These are phyloP conservation scores for Hortaea sp. DNA, from an alignment of 2,329 filamentous ascomycete species.

Conservation along the genomic window DNA sequence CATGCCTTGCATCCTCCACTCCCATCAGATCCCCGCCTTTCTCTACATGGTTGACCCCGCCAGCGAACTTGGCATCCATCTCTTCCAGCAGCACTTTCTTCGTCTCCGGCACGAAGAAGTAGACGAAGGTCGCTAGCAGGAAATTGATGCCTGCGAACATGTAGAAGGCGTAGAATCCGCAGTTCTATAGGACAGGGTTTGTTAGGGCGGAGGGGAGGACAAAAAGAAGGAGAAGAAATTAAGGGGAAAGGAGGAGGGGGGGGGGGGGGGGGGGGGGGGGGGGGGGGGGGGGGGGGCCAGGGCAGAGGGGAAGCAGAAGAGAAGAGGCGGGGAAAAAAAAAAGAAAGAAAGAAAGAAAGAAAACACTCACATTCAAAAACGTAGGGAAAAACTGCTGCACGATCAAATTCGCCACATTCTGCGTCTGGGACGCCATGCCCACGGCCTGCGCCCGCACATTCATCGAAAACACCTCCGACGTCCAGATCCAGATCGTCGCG, in stretches of 20 bases:
- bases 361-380: slow-evolving; percentile 38
- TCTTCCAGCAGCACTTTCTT: slow-evolving; percentile 43
- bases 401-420: slow-evolving; percentile 55
- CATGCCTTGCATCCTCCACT: slow-evolving; percentile 26
- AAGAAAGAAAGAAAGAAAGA: too few relatives aligned
- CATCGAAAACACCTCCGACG: slow-evolving; percentile 59
- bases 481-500: slow-evolving; percentile 63
- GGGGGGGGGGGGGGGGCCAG: too few relatives aligned
- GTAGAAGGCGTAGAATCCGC: slow-evolving; percentile 46
- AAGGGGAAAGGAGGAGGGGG: neutral
- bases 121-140: slow-evolving; percentile 31
- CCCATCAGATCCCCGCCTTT: slow-evolving; percentile 41
- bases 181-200: slow-evolving; percentile 30
- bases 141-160: slow-evolving; percentile 43
- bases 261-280: too few relatives aligned
- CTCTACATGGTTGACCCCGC: slow-evolving; percentile 46
- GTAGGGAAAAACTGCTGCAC: slow-evolving; percentile 63
- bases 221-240: neutral
- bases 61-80: slow-evolving; percentile 46
- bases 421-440: slow-evolving; percentile 51
- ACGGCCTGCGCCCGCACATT: slow-evolving; percentile 63
- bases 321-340: too few relatives aligned
- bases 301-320: too few relatives aligned
- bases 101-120: slow-evolving; percentile 34
- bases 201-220: neutral